Base-by-base conservation (phyloP, 768 basidiomycete species). In the Calocybe indica region DNA sequence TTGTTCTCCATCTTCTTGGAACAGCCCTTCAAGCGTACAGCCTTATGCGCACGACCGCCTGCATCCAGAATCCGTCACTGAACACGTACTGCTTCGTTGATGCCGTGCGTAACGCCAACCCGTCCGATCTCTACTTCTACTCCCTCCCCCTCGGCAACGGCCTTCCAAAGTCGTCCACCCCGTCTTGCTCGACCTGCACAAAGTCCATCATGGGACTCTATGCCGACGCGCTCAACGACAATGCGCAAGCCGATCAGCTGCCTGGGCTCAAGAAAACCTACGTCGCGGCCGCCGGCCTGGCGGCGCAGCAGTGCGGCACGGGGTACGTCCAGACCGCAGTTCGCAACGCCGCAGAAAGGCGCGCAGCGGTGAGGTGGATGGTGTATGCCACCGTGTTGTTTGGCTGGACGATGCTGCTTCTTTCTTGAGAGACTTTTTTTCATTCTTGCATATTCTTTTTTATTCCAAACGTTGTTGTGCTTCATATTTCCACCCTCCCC, bases 91-190 rank as follows among this genome's bases (percentile, higher is more conserved):
- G 89, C 68, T 91, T 79, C 65, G 45, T 88, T 46, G 72, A 81
- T 51, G 86, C 89, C 10, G 75, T 79, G 14, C 69, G 66, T 32
- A 70, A 71, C 51, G 31, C 71, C 2, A 78, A 80, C 48, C 78
- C 85, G 0, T 75, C 80, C 14, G 86, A 88, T 59, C 62, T 81
- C n/a, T 88, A 82, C 69, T 78, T 81, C 61, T 92, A 88, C 68
- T 63, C 70, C 33, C 72, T 92, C 8, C 82, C 83, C 3, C 73
- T 83, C 8, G 87, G 83, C 9, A 64, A 70, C 15, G 47, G 55
- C 8, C 65, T 88, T 1, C 81, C 83, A 5, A 68, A 72, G 48
- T 63, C 64, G 14, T 70, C 76, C 11, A 62, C 55, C 12, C 75
- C 74, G 12, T 71, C 78, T 11, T 92, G 89, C 60, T 83, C 79